phyloP scores from a whole-genome alignment of 805 yeast species.

The Schizosaccharomyces octosporus region DNA sequence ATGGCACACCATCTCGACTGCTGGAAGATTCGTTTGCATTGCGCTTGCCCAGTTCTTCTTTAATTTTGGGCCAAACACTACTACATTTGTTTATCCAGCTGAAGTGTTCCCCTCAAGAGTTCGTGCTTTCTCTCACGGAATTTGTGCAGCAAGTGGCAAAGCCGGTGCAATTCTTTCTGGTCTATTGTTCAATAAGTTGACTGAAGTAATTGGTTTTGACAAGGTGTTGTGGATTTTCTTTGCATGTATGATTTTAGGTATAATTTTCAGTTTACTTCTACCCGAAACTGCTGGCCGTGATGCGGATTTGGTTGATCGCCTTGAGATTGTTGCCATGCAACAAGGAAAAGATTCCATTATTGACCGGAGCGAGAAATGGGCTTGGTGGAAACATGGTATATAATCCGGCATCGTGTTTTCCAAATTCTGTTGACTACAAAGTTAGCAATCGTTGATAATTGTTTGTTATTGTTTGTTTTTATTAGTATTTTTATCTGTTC shows the following conservation, averaged over 20 bases:
- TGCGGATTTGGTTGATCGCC: conserved; percentile 1
- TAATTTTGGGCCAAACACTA: conserved; percentile 82
- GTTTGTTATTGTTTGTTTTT: too few relatives aligned
- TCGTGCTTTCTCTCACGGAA: conserved; percentile 87
- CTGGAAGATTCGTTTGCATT: conserved; percentile 53
- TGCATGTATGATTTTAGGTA: neutral
- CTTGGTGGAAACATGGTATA: neutral
- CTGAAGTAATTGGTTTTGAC: neutral
- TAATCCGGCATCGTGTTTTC: neutral
- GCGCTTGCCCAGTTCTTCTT: conserved; percentile 66
- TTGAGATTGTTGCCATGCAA: neutral
- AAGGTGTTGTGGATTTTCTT: neutral
- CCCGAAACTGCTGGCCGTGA: neutral
- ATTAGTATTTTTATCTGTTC: too few relatives aligned
- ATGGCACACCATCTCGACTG: conserved; percentile 40
- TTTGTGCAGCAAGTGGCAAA: conserved; percentile 80
- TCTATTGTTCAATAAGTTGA: neutral
- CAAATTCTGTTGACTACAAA: too few relatives aligned
- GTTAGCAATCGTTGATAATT: too few relatives aligned
- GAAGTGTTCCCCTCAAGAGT: conserved; percentile 85
- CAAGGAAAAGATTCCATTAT: neutral
- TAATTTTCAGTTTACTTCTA: neutral
- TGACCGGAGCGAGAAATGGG: neutral
- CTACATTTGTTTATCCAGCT: conserved; percentile 78
- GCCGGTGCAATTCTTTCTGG: conserved; percentile 73